Percentiles rank a stretch among this genome's conserved stretches.
Conservation (phyloP, 2,329 filamentous ascomycete species). For the Microdochium trichocladiopsis region DNA sequence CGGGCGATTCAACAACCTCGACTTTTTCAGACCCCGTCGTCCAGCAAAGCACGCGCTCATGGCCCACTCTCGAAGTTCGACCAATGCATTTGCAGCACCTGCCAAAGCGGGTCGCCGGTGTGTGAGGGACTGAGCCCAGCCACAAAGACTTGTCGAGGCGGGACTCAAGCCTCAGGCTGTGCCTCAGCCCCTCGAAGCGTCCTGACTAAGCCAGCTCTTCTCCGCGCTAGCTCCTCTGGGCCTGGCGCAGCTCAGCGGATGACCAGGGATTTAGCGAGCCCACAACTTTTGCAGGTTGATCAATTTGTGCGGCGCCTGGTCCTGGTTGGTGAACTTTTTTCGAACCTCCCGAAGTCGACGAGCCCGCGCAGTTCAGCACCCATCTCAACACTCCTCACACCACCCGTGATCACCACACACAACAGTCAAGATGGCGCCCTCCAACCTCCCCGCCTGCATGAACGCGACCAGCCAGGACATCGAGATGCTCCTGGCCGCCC, state of each 20-base stretch:
- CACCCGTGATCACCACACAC: conserved; percentile 17
- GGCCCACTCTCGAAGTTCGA: not conserved
- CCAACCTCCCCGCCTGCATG: conserved; percentile 90
- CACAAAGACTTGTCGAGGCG: too few species aligned
- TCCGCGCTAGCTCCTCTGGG: not conserved
- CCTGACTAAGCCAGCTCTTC: too few species aligned
- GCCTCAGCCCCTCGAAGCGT: too few species aligned
- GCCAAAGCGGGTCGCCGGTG: not conserved
- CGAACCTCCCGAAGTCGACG: conserved; percentile 7
- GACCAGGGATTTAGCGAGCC: not conserved
- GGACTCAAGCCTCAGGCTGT: too few species aligned
- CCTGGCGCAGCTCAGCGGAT: too few species aligned
- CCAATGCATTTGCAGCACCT: not conserved
- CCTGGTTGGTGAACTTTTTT: not conserved
- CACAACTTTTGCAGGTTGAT: not conserved
- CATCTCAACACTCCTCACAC: conserved; percentile 19
- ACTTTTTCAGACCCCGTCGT: not conserved
- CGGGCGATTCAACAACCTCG: conserved; percentile 2
- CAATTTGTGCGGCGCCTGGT: not conserved
- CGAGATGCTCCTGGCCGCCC: conserved; percentile 97
- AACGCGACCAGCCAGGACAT: conserved; percentile 97
- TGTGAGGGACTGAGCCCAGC: not conserved
- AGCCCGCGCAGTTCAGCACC: conserved; percentile 16
- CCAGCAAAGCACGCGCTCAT: not conserved
- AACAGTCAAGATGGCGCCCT: conserved; percentile 80